These are phyloP conservation scores for Trypanosoma boissoni DNA, from an alignment of 208 protist species.

Conservation along the genomic window DNA sequence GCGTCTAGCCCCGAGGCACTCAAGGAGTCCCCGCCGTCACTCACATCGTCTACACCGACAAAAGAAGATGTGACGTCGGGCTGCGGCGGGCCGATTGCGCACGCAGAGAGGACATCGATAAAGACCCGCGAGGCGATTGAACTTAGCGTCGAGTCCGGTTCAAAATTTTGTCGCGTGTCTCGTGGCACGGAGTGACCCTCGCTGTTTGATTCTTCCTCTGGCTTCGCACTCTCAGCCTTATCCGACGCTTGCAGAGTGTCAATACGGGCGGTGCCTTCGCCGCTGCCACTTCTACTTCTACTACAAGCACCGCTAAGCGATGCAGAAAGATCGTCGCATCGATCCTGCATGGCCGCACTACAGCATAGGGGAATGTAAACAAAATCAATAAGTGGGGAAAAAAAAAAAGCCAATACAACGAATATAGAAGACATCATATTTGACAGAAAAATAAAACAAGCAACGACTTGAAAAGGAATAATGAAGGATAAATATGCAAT, in stretches of 20 bases:
- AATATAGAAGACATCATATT: not conserved
- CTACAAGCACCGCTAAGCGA: too few relatives aligned
- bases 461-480: not conserved
- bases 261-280: too few relatives aligned
- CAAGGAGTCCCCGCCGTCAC: conserved; percentile 16
- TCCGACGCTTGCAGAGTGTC: too few relatives aligned
- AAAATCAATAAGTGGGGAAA: not conserved
- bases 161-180: not conserved
- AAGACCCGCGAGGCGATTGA: conserved; percentile 24
- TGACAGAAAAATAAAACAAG: not conserved
- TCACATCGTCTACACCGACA: not conserved
- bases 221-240: too few relatives aligned
- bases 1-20: not conserved
- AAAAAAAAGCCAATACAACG: not conserved
- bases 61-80: too few relatives aligned
- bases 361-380: too few relatives aligned
- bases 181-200: not conserved
- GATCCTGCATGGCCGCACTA: too few relatives aligned
- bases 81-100: conserved; percentile 24
- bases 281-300: too few relatives aligned
- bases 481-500: not conserved
- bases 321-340: too few relatives aligned
- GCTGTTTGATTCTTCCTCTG: too few relatives aligned
- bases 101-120: conserved; percentile 42
- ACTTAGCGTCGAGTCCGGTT: conserved; percentile 11